Conservation (phyloP, 2,329 filamentous ascomycete genomes). For the Lasiodiplodia sp. region DNA sequence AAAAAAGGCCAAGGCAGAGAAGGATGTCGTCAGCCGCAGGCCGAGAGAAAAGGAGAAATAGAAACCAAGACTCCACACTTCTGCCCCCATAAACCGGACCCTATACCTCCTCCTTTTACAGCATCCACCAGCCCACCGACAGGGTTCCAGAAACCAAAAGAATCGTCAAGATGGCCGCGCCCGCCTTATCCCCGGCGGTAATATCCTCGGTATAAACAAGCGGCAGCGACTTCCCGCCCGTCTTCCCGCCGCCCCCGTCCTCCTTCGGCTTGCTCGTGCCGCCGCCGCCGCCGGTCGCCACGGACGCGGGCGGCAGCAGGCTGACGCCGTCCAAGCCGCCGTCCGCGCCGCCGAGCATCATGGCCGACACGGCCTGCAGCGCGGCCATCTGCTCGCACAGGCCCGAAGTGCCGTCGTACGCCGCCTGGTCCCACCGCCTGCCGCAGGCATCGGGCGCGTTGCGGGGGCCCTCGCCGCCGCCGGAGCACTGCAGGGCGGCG, state of each 20-base stretch:
- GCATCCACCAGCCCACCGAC: slow-evolving; percentile 35
- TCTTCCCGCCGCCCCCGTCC: slow-evolving; percentile 39
- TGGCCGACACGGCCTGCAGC: slow-evolving; percentile 60
- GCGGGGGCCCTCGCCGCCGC: slow-evolving; percentile 46
- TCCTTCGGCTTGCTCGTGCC: slow-evolving; percentile 58
- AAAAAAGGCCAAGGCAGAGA: background rate
- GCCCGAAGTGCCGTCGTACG: slow-evolving; percentile 56
- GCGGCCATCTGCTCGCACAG: slow-evolving; percentile 66
- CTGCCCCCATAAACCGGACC: background rate
- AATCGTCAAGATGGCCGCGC: slow-evolving; percentile 43
- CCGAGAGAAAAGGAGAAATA: background rate
- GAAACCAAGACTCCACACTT: background rate
- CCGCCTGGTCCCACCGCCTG: slow-evolving; percentile 49
- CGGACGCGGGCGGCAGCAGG: slow-evolving; percentile 52
- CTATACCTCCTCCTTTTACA: background rate
- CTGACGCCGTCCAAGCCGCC: background rate
- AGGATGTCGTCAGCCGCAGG: background rate
- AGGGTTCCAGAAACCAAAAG: background rate
- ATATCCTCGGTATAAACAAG: slow-evolving; percentile 34
- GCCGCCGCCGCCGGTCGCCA: slow-evolving; percentile 61
- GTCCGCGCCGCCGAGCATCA: slow-evolving; percentile 42
- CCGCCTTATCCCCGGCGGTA: slow-evolving; percentile 49
- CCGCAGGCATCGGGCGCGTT: slow-evolving; percentile 52
- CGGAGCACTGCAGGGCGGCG: slow-evolving; percentile 62
- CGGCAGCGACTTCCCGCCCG: background rate